Evolutionary conservation across 2,329 filamentous ascomycete species (phyloP), one percentile per base, ranked within the genome.

Genomic region (Ramularia collo-cygni): DNA sequence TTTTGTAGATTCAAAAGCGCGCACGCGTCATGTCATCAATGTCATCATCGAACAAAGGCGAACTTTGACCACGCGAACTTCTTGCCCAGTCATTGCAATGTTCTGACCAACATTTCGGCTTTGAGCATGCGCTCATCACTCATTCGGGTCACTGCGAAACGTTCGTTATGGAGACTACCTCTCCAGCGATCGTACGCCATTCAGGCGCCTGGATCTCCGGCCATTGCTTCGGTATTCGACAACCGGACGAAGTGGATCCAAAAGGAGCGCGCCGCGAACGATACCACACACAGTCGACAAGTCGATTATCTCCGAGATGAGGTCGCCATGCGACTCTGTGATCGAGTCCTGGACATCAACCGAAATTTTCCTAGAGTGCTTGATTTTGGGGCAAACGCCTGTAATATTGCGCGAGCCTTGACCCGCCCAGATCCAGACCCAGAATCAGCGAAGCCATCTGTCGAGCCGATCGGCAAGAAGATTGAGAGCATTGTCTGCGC

Each of bases 251-350:
- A 98, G 72, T 89, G 85, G 72, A 68, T 92, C 35, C 92, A 98
- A 62, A 93, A 87, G 63, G 88, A 96, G 63, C 78, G 90, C 46
- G 84, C 88, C 1, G 89, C 85, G 1, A 61, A 71, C 32, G 71
- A 90, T 58, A 68, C 75, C 8, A 77, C 85, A 49, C 65, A 74
- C 48, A 88, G 88, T 59, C 76, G 90, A 12, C 76, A 85, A 55
- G 83, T 87, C 16, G 92, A 96, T 66, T 96, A 96, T 59, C 70
- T 98, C 40, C 88, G 89, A 61, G 88, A 96, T 59, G 90, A 96
- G 62, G 83, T 95, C 4, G 92, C 92, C 36, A 71, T 74, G 32
- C 77, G 92, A 35, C 69, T 98, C 17, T 86, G 85, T 55, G 90
- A 96, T 55, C 76, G 92, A 33, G 71, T 98, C 35, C 71, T 96